A percentile compares a stretch with the other conserved stretches of the same genome.
phyloP scores from a whole-genome alignment of 2,329 filamentous ascomycete genomes.

The Knufia petricola region DNA sequence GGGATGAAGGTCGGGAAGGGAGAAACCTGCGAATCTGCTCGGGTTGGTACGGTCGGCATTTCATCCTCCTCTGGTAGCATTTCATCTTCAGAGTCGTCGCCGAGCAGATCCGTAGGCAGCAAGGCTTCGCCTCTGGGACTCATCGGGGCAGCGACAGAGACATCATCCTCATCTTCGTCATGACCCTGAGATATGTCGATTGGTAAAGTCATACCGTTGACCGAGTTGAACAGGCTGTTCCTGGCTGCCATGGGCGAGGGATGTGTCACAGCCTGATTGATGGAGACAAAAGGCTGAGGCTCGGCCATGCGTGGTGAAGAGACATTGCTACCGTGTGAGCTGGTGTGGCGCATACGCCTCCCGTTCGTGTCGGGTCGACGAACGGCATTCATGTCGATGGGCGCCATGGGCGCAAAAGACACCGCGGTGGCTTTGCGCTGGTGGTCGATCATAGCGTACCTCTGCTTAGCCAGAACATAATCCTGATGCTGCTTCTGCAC shows the following conservation, averaged over 20 bases:
- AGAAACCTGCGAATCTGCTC: slow-evolving; percentile 6
- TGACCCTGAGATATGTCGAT: slow-evolving; percentile 28
- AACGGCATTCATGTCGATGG: slow-evolving; percentile 34
- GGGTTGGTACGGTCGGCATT: slow-evolving; percentile 11
- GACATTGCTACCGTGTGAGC: slow-evolving; percentile 38
- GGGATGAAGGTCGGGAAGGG: slow-evolving; percentile 19
- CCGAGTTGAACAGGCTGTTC: slow-evolving; percentile 50
- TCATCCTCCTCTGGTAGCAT: slow-evolving; percentile 23
- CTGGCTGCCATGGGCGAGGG: slow-evolving; percentile 42
- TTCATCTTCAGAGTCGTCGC: slow-evolving; percentile 37
- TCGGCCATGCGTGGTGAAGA: slow-evolving; percentile 36
- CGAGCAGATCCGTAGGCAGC: slow-evolving; percentile 51
- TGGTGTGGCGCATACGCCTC: slow-evolving; percentile 35
- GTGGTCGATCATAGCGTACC: slow-evolving; percentile 27
- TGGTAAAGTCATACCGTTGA: slow-evolving; percentile 50
- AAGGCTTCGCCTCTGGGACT: slow-evolving; percentile 53
- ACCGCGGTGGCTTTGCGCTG: slow-evolving; percentile 29
- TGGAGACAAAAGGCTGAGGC: slow-evolving; percentile 31
- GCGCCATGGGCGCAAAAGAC: slow-evolving; percentile 31
- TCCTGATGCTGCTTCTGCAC: slow-evolving; percentile 20
- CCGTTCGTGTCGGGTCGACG: slow-evolving; percentile 31
- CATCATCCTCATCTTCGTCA: slow-evolving; percentile 41
- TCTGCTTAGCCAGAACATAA: slow-evolving; percentile 17
- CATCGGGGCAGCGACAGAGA: slow-evolving; percentile 52
- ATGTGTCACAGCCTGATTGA: slow-evolving; percentile 41